These are phyloP conservation scores for Zygosaccharomyces gambellarensis DNA, from an alignment of 805 yeast genomes.

Conservation along the genomic window DNA sequence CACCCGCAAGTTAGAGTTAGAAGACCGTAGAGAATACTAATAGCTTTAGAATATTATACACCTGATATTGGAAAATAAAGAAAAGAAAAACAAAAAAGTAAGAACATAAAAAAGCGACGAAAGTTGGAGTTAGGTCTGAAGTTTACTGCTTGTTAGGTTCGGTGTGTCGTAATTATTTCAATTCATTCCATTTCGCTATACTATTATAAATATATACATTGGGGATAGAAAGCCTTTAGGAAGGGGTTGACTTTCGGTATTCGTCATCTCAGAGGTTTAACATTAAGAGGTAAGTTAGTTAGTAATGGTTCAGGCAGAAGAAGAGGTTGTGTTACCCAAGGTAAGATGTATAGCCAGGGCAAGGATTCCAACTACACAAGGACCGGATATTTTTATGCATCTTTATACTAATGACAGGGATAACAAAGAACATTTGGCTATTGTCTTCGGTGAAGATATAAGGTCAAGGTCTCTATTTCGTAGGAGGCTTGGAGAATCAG, in stretches of 20 bases:
- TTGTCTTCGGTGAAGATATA: conserved; percentile 91
- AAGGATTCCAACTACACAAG: conserved; percentile 91
- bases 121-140: too few species aligned
- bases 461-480: conserved; percentile 70
- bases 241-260: not conserved
- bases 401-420: conserved; percentile 82
- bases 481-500: conserved; percentile 64
- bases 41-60: too few species aligned
- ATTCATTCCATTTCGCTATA: too few species aligned
- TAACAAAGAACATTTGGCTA: conserved; percentile 91
- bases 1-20: too few species aligned
- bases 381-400: conserved; percentile 90
- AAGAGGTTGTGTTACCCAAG: conserved; percentile 45
- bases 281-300: not conserved
- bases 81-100: too few species aligned
- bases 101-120: too few species aligned
- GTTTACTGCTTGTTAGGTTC: too few species aligned
- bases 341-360: conserved; percentile 92
- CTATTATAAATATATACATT: too few species aligned
- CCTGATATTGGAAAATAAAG: too few species aligned
- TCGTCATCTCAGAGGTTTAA: not conserved
- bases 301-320: conserved; percentile 1
- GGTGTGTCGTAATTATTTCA: too few species aligned
- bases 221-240: not conserved
- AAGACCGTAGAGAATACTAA: too few species aligned